Evolutionary conservation across 73 alveolate genomes (phyloP), one percentile per base, ranked within the genome.

Genomic region (Effrenium voratum): DNA sequence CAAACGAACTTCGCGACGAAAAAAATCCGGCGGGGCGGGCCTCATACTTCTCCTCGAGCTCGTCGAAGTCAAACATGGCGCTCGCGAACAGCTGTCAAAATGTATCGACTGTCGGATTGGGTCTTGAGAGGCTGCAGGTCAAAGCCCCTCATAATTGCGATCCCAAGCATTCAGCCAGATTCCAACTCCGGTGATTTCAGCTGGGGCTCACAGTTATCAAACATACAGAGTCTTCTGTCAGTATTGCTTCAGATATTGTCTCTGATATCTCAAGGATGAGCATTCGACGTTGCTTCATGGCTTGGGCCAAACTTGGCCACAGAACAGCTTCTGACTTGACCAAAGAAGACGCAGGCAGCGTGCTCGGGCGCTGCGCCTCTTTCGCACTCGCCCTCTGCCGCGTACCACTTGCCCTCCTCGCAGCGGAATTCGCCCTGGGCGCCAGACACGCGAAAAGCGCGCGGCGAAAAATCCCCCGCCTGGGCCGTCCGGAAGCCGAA

Each of bases 41-140:
- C 57, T 52, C 93, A 43, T 52, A 84, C 55, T 84, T 63, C 41
- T 50, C 93, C 45, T 84, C 93, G 79, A 84, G 36, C 55, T 36
- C 93, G 72, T 84, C 93, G 41, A 38, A 84, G 32, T 84, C 93
- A 43, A 84, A 84, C 93, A 84, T 84, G 55, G 93, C 93, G 49
- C n/a, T n/a, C n/a, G n/a, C n/a, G n/a, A n/a, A n/a, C n/a, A n/a
- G n/a, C n/a, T n/a, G n/a, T n/a, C n/a, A n/a, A n/a, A n/a, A n/a
- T n/a, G n/a, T n/a, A n/a, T n/a, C n/a, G n/a, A n/a, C n/a, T n/a
- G 22, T 59, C 73, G 22, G 73, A 5, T 59, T 59, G 73, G 30
- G 73, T 40, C 40, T 22, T 26, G 43, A 55, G 68, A 26, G 19
- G 73, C 73, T 6, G 83, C 46, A 72, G 28, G 1, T 57, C 16